These are phyloP conservation scores for Diaporthe aspalathi DNA, from an alignment of 2,329 filamentous ascomycete species.

Conservation along the genomic window DNA sequence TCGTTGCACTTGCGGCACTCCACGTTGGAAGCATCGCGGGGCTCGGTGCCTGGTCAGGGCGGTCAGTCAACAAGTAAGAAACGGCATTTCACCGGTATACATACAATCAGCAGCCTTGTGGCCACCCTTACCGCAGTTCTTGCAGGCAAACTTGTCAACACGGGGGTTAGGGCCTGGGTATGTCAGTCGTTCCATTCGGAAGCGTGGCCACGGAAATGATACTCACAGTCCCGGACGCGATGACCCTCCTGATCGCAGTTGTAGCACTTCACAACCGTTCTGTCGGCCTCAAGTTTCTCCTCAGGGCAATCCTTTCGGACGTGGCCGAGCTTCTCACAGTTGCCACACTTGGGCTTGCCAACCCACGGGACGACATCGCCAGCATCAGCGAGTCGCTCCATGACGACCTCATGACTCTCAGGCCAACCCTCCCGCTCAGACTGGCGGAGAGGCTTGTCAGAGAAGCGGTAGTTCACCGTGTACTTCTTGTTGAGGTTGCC, in stretches of 20 bases:
- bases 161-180: constrained; percentile 66
- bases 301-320: constrained; percentile 68
- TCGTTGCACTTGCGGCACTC: constrained; percentile 75
- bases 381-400: constrained; percentile 72
- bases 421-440: constrained; percentile 73
- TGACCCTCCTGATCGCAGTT: constrained; percentile 75
- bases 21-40: constrained; percentile 70
- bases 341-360: constrained; percentile 69
- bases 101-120: constrained; percentile 63
- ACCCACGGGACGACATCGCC: constrained; percentile 70
- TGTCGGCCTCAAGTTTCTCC: constrained; percentile 62
- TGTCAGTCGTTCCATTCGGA: constrained; percentile 37
- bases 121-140: constrained; percentile 71
- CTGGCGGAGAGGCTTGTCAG: constrained; percentile 66
- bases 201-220: not conserved
- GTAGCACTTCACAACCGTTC: constrained; percentile 67
- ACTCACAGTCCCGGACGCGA: constrained; percentile 75
- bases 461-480: constrained; percentile 71
- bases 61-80: constrained; percentile 46
- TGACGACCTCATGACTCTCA: constrained; percentile 66
- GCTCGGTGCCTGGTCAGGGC: constrained; percentile 56
- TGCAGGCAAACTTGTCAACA: constrained; percentile 73
- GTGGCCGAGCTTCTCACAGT: constrained; percentile 75
- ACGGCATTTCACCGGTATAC: constrained; percentile 41
- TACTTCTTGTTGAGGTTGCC: constrained; percentile 75